These are phyloP conservation scores for Rheum nobile DNA, from an alignment of 148 eudicot genomes.

Conservation along the genomic window DNA sequence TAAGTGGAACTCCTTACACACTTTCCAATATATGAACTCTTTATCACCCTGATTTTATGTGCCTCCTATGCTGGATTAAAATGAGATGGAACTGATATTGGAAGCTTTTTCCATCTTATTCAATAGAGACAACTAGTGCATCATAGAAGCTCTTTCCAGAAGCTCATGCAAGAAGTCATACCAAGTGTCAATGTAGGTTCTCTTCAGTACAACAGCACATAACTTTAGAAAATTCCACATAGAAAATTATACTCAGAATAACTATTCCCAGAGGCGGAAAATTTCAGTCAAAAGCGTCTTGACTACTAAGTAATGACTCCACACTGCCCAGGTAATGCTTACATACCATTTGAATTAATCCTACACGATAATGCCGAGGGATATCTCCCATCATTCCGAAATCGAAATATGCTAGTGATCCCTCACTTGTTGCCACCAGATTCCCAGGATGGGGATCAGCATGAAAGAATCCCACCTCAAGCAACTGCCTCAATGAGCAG, in stretches of 20 bases:
- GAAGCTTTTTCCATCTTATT: neutral
- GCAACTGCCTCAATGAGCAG: conserved; percentile 88
- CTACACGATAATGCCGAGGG: conserved; percentile 94
- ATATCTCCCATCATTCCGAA: conserved; percentile 99
- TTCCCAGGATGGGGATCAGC: conserved; percentile 99
- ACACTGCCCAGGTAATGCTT: neutral
- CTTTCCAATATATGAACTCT: neutral
- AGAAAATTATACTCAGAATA: neutral
- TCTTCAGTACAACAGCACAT: neutral
- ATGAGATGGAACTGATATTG: neutral
- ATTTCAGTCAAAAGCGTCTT: neutral
- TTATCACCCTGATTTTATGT: neutral
- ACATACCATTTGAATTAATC: conserved; percentile 85
- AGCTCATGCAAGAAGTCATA: neutral
- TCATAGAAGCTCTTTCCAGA: neutral
- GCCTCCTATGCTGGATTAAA: neutral
- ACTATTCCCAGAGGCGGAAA: neutral
- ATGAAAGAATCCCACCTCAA: conserved; percentile 97
- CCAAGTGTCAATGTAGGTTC: neutral
- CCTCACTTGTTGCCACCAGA: conserved; percentile 85
- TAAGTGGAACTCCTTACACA: neutral
- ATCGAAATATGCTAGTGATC: conserved; percentile 90
- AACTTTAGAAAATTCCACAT: neutral
- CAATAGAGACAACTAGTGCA: neutral
- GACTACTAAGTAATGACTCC: neutral